A percentile compares a stretch with the other conserved stretches of the same genome.
phyloP scores from a whole-genome alignment of 225 moss, liverwort and hornwort genomes.

The Pleurozium schreberi region DNA sequence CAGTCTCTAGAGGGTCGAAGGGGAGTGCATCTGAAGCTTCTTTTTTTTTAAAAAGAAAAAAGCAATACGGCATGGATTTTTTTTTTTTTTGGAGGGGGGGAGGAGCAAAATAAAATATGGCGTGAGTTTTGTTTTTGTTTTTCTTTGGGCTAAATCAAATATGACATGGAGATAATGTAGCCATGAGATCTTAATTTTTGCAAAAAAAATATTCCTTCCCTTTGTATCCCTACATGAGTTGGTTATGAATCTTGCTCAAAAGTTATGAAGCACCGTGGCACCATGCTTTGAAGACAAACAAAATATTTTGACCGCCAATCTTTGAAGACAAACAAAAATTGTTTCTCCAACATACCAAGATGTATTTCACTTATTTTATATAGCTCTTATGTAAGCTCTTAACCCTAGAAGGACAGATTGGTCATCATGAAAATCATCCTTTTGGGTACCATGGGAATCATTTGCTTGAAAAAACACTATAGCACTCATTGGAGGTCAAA shows the following conservation, averaged over 20 bases:
- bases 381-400: background rate
- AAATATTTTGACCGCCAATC: no score
- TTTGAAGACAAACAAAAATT: background rate
- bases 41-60: background rate
- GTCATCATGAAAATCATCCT: background rate
- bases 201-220: background rate
- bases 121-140: no score
- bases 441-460: background rate
- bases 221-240: background rate
- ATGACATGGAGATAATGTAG: no score
- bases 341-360: background rate
- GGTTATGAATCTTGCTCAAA: no score
- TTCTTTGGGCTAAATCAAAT: background rate
- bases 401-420: background rate
- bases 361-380: background rate
- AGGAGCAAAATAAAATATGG: no score
- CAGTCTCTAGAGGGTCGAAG: no score
- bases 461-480: accelerated
- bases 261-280: background rate
- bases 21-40: background rate
- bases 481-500: background rate
- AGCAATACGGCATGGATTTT: no score
- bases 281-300: no score
- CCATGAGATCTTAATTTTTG: background rate
- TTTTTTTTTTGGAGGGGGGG: no score